Evolutionary conservation across 129 eudicot genomes (phyloP), one percentile per base, ranked within the genome.

Genomic region (Arctium minus): DNA sequence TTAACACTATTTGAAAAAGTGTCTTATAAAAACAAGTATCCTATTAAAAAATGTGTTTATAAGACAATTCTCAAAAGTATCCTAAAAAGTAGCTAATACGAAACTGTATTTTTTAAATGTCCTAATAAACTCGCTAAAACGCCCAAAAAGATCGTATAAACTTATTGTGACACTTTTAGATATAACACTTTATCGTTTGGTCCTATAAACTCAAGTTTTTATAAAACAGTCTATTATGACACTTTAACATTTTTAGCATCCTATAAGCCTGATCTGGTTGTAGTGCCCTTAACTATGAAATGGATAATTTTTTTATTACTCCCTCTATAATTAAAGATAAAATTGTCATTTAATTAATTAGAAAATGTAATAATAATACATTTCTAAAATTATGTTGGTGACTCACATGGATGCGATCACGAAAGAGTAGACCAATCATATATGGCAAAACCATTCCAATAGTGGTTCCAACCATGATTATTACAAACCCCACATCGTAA

Each of bases 391-490:
- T 77, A 9, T 76, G 70, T 74, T 37, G 48, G 75, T 76, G 65
- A 80, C 98, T 91, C 87, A 92, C 98, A 86, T 95, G 97, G 86
- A 95, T 92, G 48, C 85, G 85, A 30, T 95, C 97, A 70, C 97
- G 91, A 82, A 92, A 95, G 75, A 83, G 84, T 85, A 95, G 89
- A 73, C 97, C 98, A 82, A 92, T 86, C 76, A 84, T 78, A 85
- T 88, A 95, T 3, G 98, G 98, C 46, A 95, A 87, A 77, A 91
- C 80, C 98, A 92, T 92, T 38, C 98, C 98, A 68, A 95, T 88
- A 42, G 98, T 95, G 74, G 97, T 95, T 86, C 98, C 98, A 70
- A 84, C 92, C 94, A 94, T 94, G 78, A 94, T 94, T 76, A 94
- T 94, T 38, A 90, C 88, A 82, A 94, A 94, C 12, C 98, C 98